A percentile compares a stretch with the other conserved stretches of the same genome.
phyloP scores from a whole-genome alignment of 352 stramenopile species.

The Pythium dissimile region DNA sequence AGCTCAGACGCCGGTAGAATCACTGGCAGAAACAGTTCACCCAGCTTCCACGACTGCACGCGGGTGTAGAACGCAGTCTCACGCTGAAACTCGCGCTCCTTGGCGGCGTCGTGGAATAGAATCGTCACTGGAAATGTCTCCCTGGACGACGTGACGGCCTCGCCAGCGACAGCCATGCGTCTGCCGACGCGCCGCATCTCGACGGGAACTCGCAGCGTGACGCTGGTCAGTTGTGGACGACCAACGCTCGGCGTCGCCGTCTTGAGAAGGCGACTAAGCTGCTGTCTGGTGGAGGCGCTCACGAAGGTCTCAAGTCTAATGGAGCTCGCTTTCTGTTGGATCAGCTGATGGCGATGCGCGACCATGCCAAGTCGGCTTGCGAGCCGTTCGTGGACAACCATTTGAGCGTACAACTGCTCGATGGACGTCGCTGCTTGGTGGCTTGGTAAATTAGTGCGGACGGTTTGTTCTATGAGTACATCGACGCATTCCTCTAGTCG shows the following conservation, averaged over 20 bases:
- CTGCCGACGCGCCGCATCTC: neutral
- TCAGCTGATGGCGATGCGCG: neutral
- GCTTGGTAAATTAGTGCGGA: neutral
- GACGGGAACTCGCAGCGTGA: slow-evolving; percentile 8
- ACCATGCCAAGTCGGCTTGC: neutral
- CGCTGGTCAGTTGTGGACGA: neutral
- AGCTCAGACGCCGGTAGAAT: neutral
- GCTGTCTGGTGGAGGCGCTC: neutral
- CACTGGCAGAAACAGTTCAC: slow-evolving; percentile 21
- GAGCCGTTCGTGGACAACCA: neutral
- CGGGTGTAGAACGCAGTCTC: slow-evolving; percentile 12
- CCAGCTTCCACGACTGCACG: slow-evolving; percentile 10
- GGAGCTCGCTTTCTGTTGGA: neutral
- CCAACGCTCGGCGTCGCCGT: slow-evolving; percentile 7
- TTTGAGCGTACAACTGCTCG: slow-evolving; percentile 4
- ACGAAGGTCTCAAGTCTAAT: neutral
- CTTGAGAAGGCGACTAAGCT: slow-evolving; percentile 6
- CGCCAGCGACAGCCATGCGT: neutral
- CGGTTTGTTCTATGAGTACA: slow-evolving; percentile 1
- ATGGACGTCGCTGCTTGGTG: neutral
- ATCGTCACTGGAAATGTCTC: neutral
- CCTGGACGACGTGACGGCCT: neutral
- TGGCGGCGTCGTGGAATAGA: neutral
- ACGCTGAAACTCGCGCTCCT: neutral
- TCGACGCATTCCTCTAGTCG: slow-evolving; percentile 13